Percentiles rank a stretch among this genome's conserved stretches.
These are phyloP conservation scores for Sporobolomyces pararoseus DNA, from an alignment of 768 basidiomycete genomes.

Conservation along the genomic window DNA sequence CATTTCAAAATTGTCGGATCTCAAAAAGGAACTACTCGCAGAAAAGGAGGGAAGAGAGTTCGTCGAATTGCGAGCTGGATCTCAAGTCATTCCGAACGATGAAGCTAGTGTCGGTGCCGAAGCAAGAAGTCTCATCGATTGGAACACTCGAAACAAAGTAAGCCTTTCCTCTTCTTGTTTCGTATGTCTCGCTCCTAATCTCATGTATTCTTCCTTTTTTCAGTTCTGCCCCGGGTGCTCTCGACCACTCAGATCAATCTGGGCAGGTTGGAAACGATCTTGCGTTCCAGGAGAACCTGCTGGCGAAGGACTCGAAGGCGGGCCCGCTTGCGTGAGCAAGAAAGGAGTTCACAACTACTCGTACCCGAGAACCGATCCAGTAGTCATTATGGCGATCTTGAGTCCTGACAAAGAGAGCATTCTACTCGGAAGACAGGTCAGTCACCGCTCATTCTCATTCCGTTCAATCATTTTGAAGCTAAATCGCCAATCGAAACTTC, in stretches of 20 bases:
- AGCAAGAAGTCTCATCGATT: conserved; percentile 79
- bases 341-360: conserved; percentile 79
- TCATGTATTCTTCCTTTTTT: not conserved
- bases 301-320: conserved; percentile 7
- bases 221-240: conserved; percentile 82
- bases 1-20: conserved; percentile 53
- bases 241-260: conserved; percentile 70
- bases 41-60: conserved; percentile 56
- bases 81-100: conserved; percentile 58
- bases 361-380: conserved; percentile 65
- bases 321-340: conserved; percentile 51
- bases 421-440: conserved; percentile 77
- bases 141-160: conserved; percentile 86
- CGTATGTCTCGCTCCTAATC: not conserved
- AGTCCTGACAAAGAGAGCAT: conserved; percentile 76
- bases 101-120: conserved; percentile 72
- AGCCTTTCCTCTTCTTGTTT: conserved; percentile 20
- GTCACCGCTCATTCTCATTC: conserved; percentile 45
- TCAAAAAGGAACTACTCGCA: conserved; percentile 28
- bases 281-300: conserved; percentile 57
- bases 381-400: conserved; percentile 84
- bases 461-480: not conserved
- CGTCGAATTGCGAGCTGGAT: conserved; percentile 64
- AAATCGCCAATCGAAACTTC: no score
- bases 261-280: conserved; percentile 93